Percentiles rank a stretch among this genome's conserved stretches.
These are phyloP conservation scores for Phytopythium delawarense DNA, from an alignment of 352 stramenopile genomes.

Conservation along the genomic window DNA sequence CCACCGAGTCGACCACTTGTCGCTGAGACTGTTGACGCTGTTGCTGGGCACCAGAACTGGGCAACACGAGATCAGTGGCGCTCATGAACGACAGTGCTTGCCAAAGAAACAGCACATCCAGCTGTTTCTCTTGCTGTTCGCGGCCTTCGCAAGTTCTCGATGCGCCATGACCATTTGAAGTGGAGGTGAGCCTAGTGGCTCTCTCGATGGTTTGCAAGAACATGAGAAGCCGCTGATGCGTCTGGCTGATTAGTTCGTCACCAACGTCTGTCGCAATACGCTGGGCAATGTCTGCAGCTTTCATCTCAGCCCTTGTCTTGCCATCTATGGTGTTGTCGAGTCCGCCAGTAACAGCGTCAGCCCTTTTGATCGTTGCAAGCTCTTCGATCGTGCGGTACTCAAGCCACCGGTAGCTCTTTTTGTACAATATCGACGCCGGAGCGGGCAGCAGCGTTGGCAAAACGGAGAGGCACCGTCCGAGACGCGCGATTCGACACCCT, in stretches of 20 bases:
- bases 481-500: constrained; percentile 7
- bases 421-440: constrained; percentile 20
- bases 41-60: not conserved
- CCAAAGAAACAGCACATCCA: not conserved
- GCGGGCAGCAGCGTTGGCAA: constrained; percentile 16
- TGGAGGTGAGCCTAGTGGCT: not conserved
- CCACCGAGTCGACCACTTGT: not conserved
- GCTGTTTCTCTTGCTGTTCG: too few relatives aligned
- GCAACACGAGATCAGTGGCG: not conserved
- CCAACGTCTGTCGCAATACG: not conserved
- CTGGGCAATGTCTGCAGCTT: not conserved
- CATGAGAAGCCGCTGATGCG: constrained; percentile 23
- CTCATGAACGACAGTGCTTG: not conserved
- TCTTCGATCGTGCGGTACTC: constrained; percentile 12
- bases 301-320: not conserved
- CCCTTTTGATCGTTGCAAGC: not conserved
- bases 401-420: constrained; percentile 23
- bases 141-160: not conserved
- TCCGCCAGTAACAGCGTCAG: not conserved
- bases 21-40: not conserved
- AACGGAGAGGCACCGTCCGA: constrained; percentile 16
- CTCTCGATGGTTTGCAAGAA: constrained; percentile 12
- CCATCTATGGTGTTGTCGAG: not conserved
- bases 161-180: not conserved
- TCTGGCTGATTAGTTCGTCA: constrained; percentile 19